Conservation (phyloP, 2,329 filamentous ascomycete species). For the Cercospora nicotianae region DNA sequence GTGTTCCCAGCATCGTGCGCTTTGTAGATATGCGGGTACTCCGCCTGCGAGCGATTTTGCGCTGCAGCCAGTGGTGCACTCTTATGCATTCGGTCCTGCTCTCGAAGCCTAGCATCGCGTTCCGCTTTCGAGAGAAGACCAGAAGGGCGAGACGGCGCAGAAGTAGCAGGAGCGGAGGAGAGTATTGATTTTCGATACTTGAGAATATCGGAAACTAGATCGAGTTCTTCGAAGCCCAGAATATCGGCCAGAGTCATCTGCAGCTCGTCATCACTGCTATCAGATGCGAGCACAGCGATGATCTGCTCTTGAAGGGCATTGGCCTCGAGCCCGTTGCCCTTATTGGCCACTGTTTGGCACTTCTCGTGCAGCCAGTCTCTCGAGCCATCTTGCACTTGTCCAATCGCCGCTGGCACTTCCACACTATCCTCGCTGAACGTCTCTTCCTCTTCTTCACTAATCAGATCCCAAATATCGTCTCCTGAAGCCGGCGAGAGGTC, state of each 20-base stretch:
- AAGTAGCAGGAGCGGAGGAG: conserved; percentile 29
- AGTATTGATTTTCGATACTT: conserved; percentile 70
- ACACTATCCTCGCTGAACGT: conserved; percentile 65
- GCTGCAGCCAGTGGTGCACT: conserved; percentile 67
- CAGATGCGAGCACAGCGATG: conserved; percentile 68
- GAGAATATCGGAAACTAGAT: conserved; percentile 90
- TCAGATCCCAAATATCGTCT: conserved; percentile 91
- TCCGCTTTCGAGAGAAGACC: conserved; percentile 72
- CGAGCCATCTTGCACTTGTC: conserved; percentile 26
- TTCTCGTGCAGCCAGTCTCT: conserved; percentile 68
- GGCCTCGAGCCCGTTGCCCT: conserved; percentile 66
- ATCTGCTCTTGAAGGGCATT: conserved; percentile 77
- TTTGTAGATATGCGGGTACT: conserved; percentile 94
- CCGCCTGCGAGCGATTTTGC: conserved; percentile 67
- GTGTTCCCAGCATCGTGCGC: conserved; percentile 81
- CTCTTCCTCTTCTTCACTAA: conserved; percentile 71
- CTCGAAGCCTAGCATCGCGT: conserved; percentile 73
- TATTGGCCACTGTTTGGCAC: conserved; percentile 65
- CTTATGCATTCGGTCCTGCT: conserved; percentile 82
- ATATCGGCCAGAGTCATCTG: conserved; percentile 88
- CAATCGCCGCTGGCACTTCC: conserved; percentile 45
- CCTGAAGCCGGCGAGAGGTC: conserved; percentile 61
- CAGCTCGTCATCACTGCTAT: conserved; percentile 75
- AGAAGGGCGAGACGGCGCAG: conserved; percentile 43
- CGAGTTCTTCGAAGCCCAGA: conserved; percentile 88